phyloP scores from a whole-genome alignment of 768 basidiomycete genomes.

The Kwoniella sp. region DNA sequence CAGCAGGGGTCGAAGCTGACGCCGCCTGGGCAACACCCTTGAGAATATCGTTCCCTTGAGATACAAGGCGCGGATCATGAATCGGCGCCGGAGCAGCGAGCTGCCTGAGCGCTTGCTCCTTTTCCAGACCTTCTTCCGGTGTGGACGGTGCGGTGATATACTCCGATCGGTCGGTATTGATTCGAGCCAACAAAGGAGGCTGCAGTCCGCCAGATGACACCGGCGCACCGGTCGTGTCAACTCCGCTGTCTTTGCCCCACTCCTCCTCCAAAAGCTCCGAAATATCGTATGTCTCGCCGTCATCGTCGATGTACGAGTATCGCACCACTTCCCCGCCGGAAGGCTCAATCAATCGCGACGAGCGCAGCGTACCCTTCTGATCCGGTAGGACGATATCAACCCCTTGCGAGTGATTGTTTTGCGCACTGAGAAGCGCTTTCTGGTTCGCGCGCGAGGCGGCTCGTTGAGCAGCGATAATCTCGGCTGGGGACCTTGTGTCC shows the following conservation, averaged over 20 bases:
- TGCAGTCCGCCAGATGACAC: not conserved
- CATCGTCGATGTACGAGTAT: slow-evolving; percentile 87
- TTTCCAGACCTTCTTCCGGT: slow-evolving; percentile 21
- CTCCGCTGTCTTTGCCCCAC: slow-evolving; percentile 51
- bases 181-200: slow-evolving; percentile 10
- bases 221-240: not conserved
- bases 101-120: not conserved
- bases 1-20: slow-evolving; percentile 15
- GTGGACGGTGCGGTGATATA: slow-evolving; percentile 50
- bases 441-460: slow-evolving; percentile 80
- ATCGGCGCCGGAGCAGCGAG: not conserved
- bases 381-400: slow-evolving; percentile 83
- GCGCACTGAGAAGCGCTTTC: slow-evolving; percentile 76
- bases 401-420: slow-evolving; percentile 77
- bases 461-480: slow-evolving; percentile 90
- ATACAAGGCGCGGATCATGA: not conserved
- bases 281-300: slow-evolving; percentile 88
- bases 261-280: slow-evolving; percentile 90
- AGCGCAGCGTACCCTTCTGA: slow-evolving; percentile 73
- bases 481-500: slow-evolving; percentile 60
- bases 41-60: slow-evolving; percentile 41
- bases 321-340: slow-evolving; percentile 64
- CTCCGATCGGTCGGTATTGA: slow-evolving; percentile 28
- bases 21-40: slow-evolving; percentile 40
- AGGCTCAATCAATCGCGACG: slow-evolving; percentile 62